A percentile compares a stretch with the other conserved stretches of the same genome.
phyloP scores from a whole-genome alignment of 1,139 yeast genomes.

The Scheffersomyces insectosa region DNA sequence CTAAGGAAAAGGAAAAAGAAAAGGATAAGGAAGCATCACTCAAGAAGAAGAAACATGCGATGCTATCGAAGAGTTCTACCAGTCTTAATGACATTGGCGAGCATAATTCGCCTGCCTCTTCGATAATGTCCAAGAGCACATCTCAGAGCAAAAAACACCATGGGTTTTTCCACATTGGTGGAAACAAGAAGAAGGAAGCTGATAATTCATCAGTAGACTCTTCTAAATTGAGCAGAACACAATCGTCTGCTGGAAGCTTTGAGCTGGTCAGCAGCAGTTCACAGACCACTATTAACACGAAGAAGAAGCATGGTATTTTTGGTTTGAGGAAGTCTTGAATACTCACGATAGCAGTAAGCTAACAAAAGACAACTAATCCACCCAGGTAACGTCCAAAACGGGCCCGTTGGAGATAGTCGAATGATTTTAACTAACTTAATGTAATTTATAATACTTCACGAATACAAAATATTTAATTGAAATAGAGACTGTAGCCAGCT shows the following conservation, averaged over 20 bases:
- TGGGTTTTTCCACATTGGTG: slow-evolving; percentile 23
- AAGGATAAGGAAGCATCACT: slow-evolving; percentile 1
- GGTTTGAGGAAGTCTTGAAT: slow-evolving; percentile 11
- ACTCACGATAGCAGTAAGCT: neutral
- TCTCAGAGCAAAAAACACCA: slow-evolving; percentile 19
- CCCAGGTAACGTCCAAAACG: too few species aligned
- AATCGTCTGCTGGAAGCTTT: slow-evolving; percentile 19
- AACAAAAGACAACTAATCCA: too few species aligned
- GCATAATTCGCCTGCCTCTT: slow-evolving; percentile 11
- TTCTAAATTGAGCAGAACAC: slow-evolving; percentile 13
- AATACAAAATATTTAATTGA: too few species aligned
- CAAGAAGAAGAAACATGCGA: neutral
- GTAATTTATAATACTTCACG: too few species aligned
- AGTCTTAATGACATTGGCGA: neutral
- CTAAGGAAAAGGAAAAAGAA: slow-evolving; percentile 14
- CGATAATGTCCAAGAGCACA: slow-evolving; percentile 5
- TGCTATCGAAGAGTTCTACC: neutral
- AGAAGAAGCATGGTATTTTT: slow-evolving; percentile 18
- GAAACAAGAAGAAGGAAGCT: slow-evolving; percentile 15
- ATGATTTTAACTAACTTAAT: too few species aligned
- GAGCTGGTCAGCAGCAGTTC: slow-evolving; percentile 18
- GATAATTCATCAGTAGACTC: slow-evolving; percentile 13
- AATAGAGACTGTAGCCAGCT: too few species aligned
- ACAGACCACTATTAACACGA: slow-evolving; percentile 6
- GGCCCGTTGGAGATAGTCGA: too few species aligned